These are phyloP conservation scores for Lachnellula willkommii DNA, from an alignment of 2,329 filamentous ascomycete genomes.

Conservation along the genomic window DNA sequence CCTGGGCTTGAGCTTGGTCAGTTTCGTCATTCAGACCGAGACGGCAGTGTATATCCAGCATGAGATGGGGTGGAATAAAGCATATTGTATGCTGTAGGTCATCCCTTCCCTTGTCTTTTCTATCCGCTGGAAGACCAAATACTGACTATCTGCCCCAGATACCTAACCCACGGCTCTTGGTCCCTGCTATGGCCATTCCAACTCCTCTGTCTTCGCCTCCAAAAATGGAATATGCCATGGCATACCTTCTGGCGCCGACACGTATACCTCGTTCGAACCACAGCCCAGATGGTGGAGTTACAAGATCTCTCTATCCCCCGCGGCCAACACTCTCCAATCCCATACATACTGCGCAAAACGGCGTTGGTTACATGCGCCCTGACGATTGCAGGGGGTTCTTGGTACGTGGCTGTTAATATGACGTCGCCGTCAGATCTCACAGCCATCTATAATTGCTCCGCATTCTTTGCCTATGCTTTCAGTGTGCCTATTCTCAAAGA, in stretches of 20 bases:
- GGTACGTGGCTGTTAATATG: constrained; percentile 92
- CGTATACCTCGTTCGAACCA: constrained; percentile 56
- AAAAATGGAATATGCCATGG: constrained; percentile 77
- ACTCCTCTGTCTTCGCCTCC: constrained; percentile 71
- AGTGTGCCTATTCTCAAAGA: constrained; percentile 86
- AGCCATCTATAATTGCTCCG: constrained; percentile 98
- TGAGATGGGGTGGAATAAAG: constrained; percentile 89
- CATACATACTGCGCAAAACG: constrained; percentile 75
- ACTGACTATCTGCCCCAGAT: constrained; percentile 38
- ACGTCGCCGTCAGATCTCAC: constrained; percentile 92
- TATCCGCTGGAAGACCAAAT: constrained; percentile 4
- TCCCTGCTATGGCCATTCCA: constrained; percentile 80
- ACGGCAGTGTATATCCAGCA: constrained; percentile 93
- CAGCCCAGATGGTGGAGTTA: constrained; percentile 79
- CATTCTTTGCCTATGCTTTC: constrained; percentile 98
- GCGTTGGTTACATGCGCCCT: constrained; percentile 78
- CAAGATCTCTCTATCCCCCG: constrained; percentile 64
- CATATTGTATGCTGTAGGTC: constrained; percentile 93
- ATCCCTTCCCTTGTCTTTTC: constrained; percentile 11
- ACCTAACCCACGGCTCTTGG: constrained; percentile 95
- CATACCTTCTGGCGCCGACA: constrained; percentile 77
- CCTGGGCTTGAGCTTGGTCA: constrained; percentile 72
- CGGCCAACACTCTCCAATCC: constrained; percentile 48
- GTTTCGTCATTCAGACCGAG: constrained; percentile 92
- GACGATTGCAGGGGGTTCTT: constrained; percentile 85